Evolutionary conservation across 805 yeast genomes (phyloP), one percentile per base, ranked within the genome.

Genomic region (Saturnispora dispora): DNA sequence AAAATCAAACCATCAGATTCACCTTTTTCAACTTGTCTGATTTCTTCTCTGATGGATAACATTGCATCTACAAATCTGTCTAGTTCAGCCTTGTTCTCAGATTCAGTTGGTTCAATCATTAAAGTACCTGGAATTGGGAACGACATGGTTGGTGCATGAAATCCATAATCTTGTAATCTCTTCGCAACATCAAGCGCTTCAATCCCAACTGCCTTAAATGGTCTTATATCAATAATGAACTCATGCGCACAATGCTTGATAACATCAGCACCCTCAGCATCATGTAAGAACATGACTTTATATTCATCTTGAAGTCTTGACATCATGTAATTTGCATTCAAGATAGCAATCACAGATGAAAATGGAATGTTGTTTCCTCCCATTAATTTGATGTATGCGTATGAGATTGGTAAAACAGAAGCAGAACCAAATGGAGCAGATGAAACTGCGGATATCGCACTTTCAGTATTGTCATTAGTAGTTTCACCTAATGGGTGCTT

Each of bases 91-190:
- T 84, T 70, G 63, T 88, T 81, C 71, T 93, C 99, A 18, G 93
- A 83, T 71, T 93, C 99, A 3, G 99, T 93, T 53, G 99, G 99
- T 72, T 93, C 99, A 56, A 93, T 81, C 99, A 93, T 93, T 60
- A 93, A 76, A 2, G 99, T 93, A 55, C 95, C 96, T 5, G 97
- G 91, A 48, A 93, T 95, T 9, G 99, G 99, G 87, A 93, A 93
- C 2, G 98, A 93, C 87, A 93, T 83, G 25, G 99, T 93, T 55
- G 99, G 99, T 1, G 96, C 96, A 69, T 93, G 99, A 81, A 93
- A 93, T 0, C 98, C 96, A 66, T 91, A 93, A 71, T 93, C 99
- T 71, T 93, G 98, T 54, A 93, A 76, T 69, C 99, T 81, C 74
- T 93, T 93, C 52, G 99, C 98, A 53, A 93, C 82, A 66, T 93